These are phyloP conservation scores for Ophiostoma australiae DNA, from an alignment of 2,329 filamentous ascomycete species.

Conservation along the genomic window DNA sequence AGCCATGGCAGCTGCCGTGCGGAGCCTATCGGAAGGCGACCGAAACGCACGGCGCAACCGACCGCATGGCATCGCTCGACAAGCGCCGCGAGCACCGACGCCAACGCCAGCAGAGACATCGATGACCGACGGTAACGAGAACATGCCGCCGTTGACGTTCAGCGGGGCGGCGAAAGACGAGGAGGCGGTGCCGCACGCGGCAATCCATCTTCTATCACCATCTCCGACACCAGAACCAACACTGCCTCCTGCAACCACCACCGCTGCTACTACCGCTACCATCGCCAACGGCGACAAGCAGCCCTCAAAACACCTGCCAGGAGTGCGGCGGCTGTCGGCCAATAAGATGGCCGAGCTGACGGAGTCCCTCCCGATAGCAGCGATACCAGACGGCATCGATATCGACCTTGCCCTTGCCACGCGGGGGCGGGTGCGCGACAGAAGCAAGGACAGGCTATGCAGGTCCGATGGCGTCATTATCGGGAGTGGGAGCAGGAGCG, in stretches of 20 bases:
- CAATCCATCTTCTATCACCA: background rate
- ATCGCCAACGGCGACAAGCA: background rate
- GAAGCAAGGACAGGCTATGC: background rate
- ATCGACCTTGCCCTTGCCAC: background rate
- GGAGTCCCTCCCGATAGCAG: background rate
- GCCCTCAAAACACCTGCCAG: background rate
- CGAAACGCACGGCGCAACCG: background rate
- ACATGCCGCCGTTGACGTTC: background rate
- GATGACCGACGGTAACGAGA: background rate
- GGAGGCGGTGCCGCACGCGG: background rate
- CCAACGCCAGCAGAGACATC: background rate
- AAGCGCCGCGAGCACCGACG: background rate
- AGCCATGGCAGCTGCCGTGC: background rate
- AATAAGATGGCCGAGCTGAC: conserved; percentile 6
- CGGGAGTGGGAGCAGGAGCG: background rate
- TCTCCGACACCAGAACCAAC: background rate
- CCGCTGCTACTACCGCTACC: background rate
- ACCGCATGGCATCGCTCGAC: background rate
- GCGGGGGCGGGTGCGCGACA: background rate
- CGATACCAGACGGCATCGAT: background rate
- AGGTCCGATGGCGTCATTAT: background rate
- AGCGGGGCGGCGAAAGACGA: background rate
- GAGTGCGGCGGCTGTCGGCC: background rate
- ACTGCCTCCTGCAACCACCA: background rate
- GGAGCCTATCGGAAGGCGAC: background rate